These are phyloP conservation scores for Xerocomus brunneocitrinus DNA, from an alignment of 768 basidiomycete species.

Conservation along the genomic window DNA sequence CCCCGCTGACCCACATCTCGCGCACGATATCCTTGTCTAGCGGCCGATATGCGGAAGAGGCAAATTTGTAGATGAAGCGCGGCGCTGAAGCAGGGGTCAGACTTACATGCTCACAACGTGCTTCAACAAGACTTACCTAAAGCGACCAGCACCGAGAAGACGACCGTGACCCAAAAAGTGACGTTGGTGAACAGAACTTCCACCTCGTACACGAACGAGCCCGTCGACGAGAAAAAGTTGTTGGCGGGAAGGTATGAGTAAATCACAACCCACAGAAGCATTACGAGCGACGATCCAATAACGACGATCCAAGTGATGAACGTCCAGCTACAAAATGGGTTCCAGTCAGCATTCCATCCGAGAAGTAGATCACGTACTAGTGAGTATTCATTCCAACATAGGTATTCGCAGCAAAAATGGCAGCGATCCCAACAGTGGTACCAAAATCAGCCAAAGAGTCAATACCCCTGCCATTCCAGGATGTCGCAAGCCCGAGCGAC, in stretches of 20 bases:
- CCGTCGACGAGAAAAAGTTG: slow-evolving; percentile 69
- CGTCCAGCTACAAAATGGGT: slow-evolving; percentile 60
- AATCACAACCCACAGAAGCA: slow-evolving; percentile 83
- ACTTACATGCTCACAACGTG: slow-evolving; percentile 6
- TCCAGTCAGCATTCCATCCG: background rate
- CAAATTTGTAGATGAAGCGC: slow-evolving; percentile 72
- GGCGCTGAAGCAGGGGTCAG: slow-evolving; percentile 53
- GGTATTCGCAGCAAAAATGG: slow-evolving; percentile 83
- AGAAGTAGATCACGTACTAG: slow-evolving; percentile 59
- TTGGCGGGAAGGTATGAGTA: slow-evolving; percentile 77
- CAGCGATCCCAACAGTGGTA: slow-evolving; percentile 83
- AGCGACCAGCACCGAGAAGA: slow-evolving; percentile 65
- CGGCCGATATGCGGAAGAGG: slow-evolving; percentile 67
- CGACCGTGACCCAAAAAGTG: slow-evolving; percentile 78
- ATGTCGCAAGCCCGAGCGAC: slow-evolving; percentile 56
- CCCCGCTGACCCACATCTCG: slow-evolving; percentile 84
- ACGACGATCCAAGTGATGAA: slow-evolving; percentile 80
- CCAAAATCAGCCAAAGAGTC: slow-evolving; percentile 85
- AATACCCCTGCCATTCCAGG: slow-evolving; percentile 77
- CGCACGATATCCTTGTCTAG: slow-evolving; percentile 87
- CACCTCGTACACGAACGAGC: slow-evolving; percentile 70
- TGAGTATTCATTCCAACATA: slow-evolving; percentile 88
- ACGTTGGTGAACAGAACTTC: slow-evolving; percentile 70
- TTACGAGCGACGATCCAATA: slow-evolving; percentile 72
- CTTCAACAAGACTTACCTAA: slow-evolving; percentile 49